These are phyloP conservation scores for Datisca glomerata DNA, from an alignment of 306 rosid genomes.

Conservation along the genomic window DNA sequence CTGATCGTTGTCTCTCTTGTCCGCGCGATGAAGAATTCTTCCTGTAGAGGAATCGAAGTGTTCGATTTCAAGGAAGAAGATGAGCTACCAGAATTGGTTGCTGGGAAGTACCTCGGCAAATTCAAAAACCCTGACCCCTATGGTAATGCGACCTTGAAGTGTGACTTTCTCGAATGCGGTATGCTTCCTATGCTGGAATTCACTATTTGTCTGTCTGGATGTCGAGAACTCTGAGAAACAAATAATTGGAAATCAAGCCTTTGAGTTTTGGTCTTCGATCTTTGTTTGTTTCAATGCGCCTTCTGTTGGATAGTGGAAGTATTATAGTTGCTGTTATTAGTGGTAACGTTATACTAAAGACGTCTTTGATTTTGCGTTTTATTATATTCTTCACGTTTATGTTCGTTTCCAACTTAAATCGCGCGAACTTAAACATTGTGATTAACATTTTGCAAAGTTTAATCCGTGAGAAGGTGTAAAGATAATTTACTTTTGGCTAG, in stretches of 20 bases:
- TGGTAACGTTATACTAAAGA: too few species aligned
- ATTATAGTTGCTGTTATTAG: too few species aligned
- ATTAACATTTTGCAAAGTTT: too few species aligned
- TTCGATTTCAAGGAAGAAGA: conserved; percentile 59
- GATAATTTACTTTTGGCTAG: too few species aligned
- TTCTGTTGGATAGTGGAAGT: too few species aligned
- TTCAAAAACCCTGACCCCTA: conserved; percentile 28
- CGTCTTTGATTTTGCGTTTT: too few species aligned
- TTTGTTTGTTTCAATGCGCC: too few species aligned
- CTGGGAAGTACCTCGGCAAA: conserved; percentile 15
- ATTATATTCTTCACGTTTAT: too few species aligned
- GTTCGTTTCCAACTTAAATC: too few species aligned
- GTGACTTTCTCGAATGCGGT: conserved; percentile 35
- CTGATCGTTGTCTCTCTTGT: conserved; percentile 12
- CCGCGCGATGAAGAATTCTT: conserved; percentile 36
- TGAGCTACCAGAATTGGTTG: conserved; percentile 19
- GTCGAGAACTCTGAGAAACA: neutral
- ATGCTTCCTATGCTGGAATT: conserved; percentile 2
- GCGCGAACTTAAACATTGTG: too few species aligned
- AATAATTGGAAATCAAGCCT: neutral
- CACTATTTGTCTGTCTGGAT: conserved; percentile 5
- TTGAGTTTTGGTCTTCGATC: neutral
- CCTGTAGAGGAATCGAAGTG: conserved; percentile 33
- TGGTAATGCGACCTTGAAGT: conserved; percentile 11
- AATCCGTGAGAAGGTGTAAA: too few species aligned